These are phyloP conservation scores for Punica granatum DNA, from an alignment of 345 rosid genomes.

Conservation along the genomic window DNA sequence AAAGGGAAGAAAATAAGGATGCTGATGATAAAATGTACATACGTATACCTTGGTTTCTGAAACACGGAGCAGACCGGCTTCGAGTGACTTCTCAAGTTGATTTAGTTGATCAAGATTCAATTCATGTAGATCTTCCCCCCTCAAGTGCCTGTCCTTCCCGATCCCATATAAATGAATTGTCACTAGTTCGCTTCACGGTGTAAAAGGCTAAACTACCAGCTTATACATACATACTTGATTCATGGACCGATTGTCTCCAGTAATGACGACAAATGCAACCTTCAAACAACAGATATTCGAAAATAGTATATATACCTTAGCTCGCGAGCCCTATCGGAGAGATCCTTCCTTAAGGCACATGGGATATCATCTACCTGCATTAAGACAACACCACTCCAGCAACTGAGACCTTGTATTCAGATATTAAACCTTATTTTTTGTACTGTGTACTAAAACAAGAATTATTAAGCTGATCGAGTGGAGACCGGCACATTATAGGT, in stretches of 20 bases:
- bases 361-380: constrained; percentile 38
- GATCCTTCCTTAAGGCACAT: constrained; percentile 36
- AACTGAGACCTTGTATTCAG: not conserved
- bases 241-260: no score
- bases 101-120: constrained; percentile 33
- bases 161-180: not conserved
- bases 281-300: not conserved
- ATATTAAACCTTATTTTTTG: not conserved
- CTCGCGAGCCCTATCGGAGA: constrained; percentile 40
- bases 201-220: not conserved
- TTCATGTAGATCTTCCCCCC: constrained; percentile 46
- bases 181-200: no score
- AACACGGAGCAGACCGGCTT: constrained; percentile 30
- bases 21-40: no score
- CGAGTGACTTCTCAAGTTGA: constrained; percentile 35
- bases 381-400: not conserved
- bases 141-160: constrained; percentile 31
- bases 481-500: no score
- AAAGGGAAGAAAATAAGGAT: no score
- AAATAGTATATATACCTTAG: constrained; percentile 24
- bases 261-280: no score
- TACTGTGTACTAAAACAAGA: no score
- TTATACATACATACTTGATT: not conserved
- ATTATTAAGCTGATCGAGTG: no score
- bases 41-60: constrained; percentile 24